These are phyloP conservation scores for Fraxinus albicans DNA, from an alignment of 305 asterid genomes.

Conservation along the genomic window DNA sequence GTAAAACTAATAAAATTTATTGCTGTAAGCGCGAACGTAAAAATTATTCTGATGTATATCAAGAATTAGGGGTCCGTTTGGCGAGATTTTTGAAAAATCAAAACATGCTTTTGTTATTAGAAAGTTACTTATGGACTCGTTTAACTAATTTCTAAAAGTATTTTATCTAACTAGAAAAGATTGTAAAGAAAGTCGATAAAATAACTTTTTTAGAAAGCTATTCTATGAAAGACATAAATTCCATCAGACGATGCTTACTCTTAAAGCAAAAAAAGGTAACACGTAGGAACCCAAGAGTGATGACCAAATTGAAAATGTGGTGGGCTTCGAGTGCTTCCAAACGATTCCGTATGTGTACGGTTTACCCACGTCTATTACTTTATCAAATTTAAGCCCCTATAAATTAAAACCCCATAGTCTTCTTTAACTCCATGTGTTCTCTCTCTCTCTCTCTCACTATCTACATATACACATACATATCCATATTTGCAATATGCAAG, in stretches of 20 bases:
- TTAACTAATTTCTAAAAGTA: too few species aligned
- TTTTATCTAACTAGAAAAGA: too few species aligned
- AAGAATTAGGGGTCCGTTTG: neutral
- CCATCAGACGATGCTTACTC: too few species aligned
- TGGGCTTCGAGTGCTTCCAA: neutral
- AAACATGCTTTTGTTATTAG: too few species aligned
- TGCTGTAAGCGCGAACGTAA: neutral
- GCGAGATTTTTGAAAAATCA: neutral
- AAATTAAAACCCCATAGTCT: neutral
- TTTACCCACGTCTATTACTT: neutral
- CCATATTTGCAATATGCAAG: neutral
- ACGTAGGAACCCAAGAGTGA: constrained; percentile 1
- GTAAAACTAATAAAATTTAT: too few species aligned
- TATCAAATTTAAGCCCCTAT: neutral
- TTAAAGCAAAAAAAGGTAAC: neutral
- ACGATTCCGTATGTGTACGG: neutral
- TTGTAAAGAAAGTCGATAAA: neutral
- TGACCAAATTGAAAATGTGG: neutral
- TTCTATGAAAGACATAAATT: too few species aligned
- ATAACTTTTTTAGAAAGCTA: neutral
- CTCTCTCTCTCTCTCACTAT: neutral
- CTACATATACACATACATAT: neutral
- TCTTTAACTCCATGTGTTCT: neutral
- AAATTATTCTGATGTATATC: neutral
- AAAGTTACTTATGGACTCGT: too few species aligned